Evolutionary conservation across 208 protist genomes (phyloP), one percentile per base, ranked within the genome.

Genomic region (Trypanosoma theileri): DNA sequence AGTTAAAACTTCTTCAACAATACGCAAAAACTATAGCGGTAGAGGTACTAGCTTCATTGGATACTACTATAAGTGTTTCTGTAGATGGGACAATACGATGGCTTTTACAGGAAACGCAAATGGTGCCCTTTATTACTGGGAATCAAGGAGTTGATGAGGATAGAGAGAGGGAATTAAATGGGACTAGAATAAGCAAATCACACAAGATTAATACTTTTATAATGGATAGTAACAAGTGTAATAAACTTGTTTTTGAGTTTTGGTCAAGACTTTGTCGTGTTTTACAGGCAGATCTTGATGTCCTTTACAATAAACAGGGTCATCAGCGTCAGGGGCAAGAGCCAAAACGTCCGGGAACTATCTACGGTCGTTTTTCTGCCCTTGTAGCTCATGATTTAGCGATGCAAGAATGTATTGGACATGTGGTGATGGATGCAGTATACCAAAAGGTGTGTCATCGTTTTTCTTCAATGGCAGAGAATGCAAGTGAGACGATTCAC

Each of bases 401-500:
- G 10, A 55, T 86, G 53, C 83, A 81, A 31, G 69, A 73, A 46
- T 68, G 68, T 52, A 84, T 91, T 48, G 65, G 77, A 52, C 81
- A 82, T 55, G 64, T 73, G 3, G 80, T 88, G n/a, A 84, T 81
- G 17, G 78, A 88, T 26, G 77, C 75, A 1, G 50, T 92, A 19
- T 77, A 87, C 41, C 76, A 81, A 19, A 89, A 91, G 64, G 63
- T 92, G 31, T 56, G 50, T 26, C 73, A 73, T 14, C 90, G 90
- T 31, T 46, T 96, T 67, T 56, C 66, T 4, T 81, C 91, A 3
- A 91, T 96, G 84, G 80, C 91, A 13, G 79, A 91, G 62, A 86
- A 80, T 60, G 86, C 80, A n/a, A 56, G 77, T 4, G 84, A 91
- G 28, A 90, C 85, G 22, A 84, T 93, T 73, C 86, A 93, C 75